Conservation (phyloP, 208 protist species). For the Naegleria fowleri region DNA sequence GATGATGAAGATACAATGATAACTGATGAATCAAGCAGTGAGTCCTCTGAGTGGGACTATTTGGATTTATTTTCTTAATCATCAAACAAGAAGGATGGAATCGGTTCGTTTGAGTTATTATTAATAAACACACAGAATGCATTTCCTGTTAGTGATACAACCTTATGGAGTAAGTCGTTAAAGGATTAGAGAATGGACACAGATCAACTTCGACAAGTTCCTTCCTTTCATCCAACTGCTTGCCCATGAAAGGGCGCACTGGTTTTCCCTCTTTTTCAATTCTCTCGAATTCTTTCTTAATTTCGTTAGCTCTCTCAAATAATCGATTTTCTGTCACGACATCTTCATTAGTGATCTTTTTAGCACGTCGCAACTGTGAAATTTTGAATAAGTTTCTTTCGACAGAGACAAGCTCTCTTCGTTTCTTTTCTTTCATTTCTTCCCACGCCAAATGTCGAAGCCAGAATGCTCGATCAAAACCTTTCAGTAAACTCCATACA, state of each 20-base stretch:
- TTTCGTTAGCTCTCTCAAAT: not conserved
- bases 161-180: not conserved
- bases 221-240: not conserved
- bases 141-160: not conserved
- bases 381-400: not conserved
- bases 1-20: too few species aligned
- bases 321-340: not conserved
- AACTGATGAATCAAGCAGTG: too few species aligned
- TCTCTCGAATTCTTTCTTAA: not conserved
- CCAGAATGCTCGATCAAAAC: conserved; percentile 16
- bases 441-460: not conserved
- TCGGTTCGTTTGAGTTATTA: too few species aligned
- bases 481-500: not conserved
- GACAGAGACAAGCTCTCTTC: not conserved
- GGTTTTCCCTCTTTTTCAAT: not conserved
- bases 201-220: not conserved
- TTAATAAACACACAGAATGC: too few species aligned
- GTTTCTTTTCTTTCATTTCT: not conserved
- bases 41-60: too few species aligned
- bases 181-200: not conserved
- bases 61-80: too few species aligned
- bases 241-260: not conserved
- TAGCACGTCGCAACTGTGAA: not conserved
- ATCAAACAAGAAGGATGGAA: too few species aligned
- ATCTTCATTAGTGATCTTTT: not conserved